Evolutionary conservation across 345 rosid species (phyloP), one percentile per base, ranked within the genome.

Genomic region (Syzygium jambos): DNA sequence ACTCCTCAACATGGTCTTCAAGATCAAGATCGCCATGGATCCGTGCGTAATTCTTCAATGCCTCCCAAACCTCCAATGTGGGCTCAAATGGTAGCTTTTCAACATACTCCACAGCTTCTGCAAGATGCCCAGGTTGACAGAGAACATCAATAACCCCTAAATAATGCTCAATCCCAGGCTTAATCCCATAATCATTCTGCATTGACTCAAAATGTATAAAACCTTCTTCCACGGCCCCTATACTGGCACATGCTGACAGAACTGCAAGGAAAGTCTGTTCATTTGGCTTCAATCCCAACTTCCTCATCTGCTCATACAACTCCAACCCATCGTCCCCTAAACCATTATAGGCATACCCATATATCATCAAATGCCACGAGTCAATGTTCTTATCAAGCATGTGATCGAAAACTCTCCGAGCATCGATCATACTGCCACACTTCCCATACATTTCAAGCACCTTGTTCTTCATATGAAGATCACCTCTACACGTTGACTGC

Each of bases 221-320:
- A 11, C 92, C 94, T 87, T 93, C 93, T 86, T 93, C 94, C 25
- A 93, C 85, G 9, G 92, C 93, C 7, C 92, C 92, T n/a, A 92
- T 91, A 73, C 90, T 86, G 10, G 91, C 93, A 89, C 93, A 91
- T 27, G 91, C 89, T 51, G 91, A 91, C 49, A 91, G 77, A 85
- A 90, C 93, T 15, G 91, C 91, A 59, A 89, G 89, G 82, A 93
- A 91, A 23, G 94, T 93, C 85, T 90, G 90, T 77, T 83, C 93
- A 3, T 91, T 90, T 29, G 92, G 93, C 78, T 87, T 89, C 90
- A 93, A 68, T 27, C 89, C 94, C 25, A 85, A 86, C 15, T 89
- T 89, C 89, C 89, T 88, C 92, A 93, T 91, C 88, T 90, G 91
- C 84, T 91, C 93, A 88, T 86, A 93, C 87, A 91, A 55, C 88